Evolutionary conservation across 2,329 filamentous ascomycete species (phyloP).

Genomic region (Pseudogymnoascus sp.): DNA sequence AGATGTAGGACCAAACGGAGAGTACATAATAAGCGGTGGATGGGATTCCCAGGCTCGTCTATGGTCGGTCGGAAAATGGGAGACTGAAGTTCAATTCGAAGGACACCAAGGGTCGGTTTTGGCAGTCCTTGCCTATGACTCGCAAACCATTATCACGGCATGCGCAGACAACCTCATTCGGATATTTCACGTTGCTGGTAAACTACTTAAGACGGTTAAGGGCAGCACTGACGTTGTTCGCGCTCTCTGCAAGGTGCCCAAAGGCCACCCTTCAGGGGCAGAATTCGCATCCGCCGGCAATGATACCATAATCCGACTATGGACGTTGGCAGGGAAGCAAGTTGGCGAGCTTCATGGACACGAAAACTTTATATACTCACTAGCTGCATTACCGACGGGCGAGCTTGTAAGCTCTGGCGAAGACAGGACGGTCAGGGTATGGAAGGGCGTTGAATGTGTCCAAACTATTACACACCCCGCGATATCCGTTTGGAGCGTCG

Average conservation of each 20-base stretch:
- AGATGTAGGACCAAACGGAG: conserved; percentile 64
- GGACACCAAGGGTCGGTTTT: conserved; percentile 81
- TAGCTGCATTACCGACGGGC: conserved; percentile 69
- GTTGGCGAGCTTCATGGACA: conserved; percentile 77
- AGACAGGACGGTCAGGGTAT: conserved; percentile 86
- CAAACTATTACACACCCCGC: conserved; percentile 97
- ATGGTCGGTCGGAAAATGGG: conserved; percentile 83
- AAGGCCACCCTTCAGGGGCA: conserved; percentile 68
- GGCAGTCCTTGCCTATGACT: conserved; percentile 80
- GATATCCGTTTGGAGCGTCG: conserved; percentile 91
- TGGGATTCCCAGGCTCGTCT: conserved; percentile 87
- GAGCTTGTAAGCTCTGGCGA: conserved; percentile 88
- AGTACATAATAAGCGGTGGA: conserved; percentile 77
- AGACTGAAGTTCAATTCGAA: conserved; percentile 59
- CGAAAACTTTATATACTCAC: conserved; percentile 88
- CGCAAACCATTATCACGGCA: conserved; percentile 75
- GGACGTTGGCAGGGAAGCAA: conserved; percentile 71
- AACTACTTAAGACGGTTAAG: conserved; percentile 55
- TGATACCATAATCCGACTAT: conserved; percentile 79
- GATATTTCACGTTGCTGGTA: conserved; percentile 62
- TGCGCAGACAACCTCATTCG: conserved; percentile 87
- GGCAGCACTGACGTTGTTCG: conserved; percentile 77
- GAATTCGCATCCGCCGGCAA: conserved; percentile 95
- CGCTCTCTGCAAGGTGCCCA: conserved; percentile 75
- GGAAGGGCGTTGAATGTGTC: conserved; percentile 73